phyloP scores from a whole-genome alignment of 345 rosid species.

The Camelina neglecta region DNA sequence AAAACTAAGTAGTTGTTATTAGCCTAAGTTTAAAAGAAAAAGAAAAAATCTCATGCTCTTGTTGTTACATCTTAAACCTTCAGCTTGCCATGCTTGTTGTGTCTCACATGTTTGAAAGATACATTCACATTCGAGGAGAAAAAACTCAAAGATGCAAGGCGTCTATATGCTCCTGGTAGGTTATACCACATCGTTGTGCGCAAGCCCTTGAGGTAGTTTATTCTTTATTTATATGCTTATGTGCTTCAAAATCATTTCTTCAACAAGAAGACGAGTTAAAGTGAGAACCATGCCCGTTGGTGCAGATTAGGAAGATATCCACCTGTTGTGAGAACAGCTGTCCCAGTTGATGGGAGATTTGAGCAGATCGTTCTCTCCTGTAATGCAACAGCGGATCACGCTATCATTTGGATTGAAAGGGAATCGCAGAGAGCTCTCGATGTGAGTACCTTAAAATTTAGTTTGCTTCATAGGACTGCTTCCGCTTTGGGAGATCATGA shows the following conservation, averaged over 20 bases:
- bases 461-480: not conserved
- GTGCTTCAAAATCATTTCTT: not conserved
- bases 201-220: constrained; percentile 72
- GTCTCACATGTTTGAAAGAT: constrained; percentile 88
- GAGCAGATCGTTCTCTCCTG: constrained; percentile 90
- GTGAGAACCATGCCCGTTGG: constrained; percentile 23
- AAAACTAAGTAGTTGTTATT: not conserved
- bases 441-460: constrained; percentile 52
- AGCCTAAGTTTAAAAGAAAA: constrained; percentile 11
- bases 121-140: constrained; percentile 86
- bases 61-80: constrained; percentile 24
- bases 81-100: constrained; percentile 94
- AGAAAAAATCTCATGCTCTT: constrained; percentile 30
- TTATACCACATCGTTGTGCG: constrained; percentile 91
- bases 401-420: constrained; percentile 83
- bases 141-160: constrained; percentile 80
- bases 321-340: constrained; percentile 95
- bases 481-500: constrained; percentile 5
- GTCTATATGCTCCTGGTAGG: constrained; percentile 95
- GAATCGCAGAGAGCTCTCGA: constrained; percentile 86
- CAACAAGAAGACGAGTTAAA: not conserved
- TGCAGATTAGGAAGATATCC: constrained; percentile 88
- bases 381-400: constrained; percentile 88
- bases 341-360: constrained; percentile 96
- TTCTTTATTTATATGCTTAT: not conserved